These are phyloP conservation scores for Echeveria elegans DNA, from an alignment of 164 flowering plant genomes.

Conservation along the genomic window DNA sequence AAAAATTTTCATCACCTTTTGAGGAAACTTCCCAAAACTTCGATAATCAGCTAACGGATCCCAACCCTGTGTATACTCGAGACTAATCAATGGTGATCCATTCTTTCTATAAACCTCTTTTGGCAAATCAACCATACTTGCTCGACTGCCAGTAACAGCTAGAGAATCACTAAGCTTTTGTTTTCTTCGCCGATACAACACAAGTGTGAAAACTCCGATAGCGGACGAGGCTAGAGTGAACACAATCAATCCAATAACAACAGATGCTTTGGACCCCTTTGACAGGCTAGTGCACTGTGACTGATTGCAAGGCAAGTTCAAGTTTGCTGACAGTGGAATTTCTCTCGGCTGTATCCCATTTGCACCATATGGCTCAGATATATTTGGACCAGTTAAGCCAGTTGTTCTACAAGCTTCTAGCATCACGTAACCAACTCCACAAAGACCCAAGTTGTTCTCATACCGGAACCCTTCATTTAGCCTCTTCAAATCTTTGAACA, in stretches of 20 bases:
- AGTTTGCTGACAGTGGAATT: slow-evolving; percentile 18
- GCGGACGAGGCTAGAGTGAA: slow-evolving; percentile 16
- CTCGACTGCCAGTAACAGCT: slow-evolving; percentile 22
- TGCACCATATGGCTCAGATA: slow-evolving; percentile 7
- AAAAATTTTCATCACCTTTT: slow-evolving; percentile 16
- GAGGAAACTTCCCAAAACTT: slow-evolving; percentile 16
- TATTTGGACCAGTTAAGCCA: slow-evolving; percentile 19
- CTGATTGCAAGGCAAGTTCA: slow-evolving; percentile 23
- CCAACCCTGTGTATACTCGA: slow-evolving; percentile 44
- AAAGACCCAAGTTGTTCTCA: slow-evolving; percentile 32
- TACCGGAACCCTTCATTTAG: slow-evolving; percentile 28
- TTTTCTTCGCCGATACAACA: slow-evolving; percentile 26
- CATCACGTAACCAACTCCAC: slow-evolving; percentile 32
- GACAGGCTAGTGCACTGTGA: slow-evolving; percentile 28
- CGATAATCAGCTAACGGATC: slow-evolving; percentile 25
- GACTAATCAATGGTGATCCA: slow-evolving; percentile 38
- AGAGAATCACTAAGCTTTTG: slow-evolving; percentile 32
- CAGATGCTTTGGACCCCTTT: slow-evolving; percentile 20
- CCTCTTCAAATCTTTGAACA: slow-evolving; percentile 33
- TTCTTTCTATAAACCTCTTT: slow-evolving; percentile 27
- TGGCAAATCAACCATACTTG: slow-evolving; percentile 20
- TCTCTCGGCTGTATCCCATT: slow-evolving; percentile 7
- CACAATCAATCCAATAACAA: slow-evolving; percentile 23
- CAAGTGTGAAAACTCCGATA: slow-evolving; percentile 18
- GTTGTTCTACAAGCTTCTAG: slow-evolving; percentile 27